Evolutionary conservation across 139 green algal species (phyloP).

Genomic region (Chlamydomonas schloesseri): DNA sequence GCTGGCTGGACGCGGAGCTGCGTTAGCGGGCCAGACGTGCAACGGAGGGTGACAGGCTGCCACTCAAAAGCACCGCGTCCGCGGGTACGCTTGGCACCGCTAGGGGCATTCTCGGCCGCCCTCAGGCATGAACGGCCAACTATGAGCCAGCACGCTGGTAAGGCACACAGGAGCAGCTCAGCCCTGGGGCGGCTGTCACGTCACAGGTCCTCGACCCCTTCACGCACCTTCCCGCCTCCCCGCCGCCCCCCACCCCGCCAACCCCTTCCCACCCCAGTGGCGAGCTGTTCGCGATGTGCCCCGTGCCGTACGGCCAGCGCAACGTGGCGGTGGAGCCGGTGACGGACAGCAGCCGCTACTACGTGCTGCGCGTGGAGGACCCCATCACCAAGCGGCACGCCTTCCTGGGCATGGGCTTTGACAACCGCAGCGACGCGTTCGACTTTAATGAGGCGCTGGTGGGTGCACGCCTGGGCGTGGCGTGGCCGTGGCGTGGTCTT

Average conservation of each 20-base stretch:
- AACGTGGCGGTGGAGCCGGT: conserved; percentile 74
- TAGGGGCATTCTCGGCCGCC: too few species aligned
- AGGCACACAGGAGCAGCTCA: too few species aligned
- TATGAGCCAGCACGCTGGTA: too few species aligned
- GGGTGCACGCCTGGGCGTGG: neutral
- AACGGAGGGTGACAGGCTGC: too few species aligned
- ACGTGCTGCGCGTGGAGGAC: conserved; percentile 85
- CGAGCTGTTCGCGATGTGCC: conserved; percentile 83
- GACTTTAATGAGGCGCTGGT: conserved; percentile 90
- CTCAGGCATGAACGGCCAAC: too few species aligned
- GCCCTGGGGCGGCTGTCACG: too few species aligned
- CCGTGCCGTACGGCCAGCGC: conserved; percentile 67
- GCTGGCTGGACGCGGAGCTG: neutral
- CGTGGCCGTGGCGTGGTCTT: too few species aligned
- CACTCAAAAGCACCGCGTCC: neutral
- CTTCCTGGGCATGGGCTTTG: conserved; percentile 87
- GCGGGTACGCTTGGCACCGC: too few species aligned
- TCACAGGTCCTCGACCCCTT: too few species aligned
- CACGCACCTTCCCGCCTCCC: neutral
- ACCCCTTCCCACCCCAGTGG: conserved; percentile 43
- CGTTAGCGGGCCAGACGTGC: too few species aligned
- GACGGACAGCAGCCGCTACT: conserved; percentile 77
- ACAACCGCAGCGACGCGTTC: conserved; percentile 79
- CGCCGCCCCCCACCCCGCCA: neutral
- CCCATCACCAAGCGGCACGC: conserved; percentile 72